A percentile compares a stretch with the other conserved stretches of the same genome.
These are phyloP conservation scores for Veloboletus limbatus DNA, from an alignment of 1,284 basidiomycete genomes.

Conservation along the genomic window DNA sequence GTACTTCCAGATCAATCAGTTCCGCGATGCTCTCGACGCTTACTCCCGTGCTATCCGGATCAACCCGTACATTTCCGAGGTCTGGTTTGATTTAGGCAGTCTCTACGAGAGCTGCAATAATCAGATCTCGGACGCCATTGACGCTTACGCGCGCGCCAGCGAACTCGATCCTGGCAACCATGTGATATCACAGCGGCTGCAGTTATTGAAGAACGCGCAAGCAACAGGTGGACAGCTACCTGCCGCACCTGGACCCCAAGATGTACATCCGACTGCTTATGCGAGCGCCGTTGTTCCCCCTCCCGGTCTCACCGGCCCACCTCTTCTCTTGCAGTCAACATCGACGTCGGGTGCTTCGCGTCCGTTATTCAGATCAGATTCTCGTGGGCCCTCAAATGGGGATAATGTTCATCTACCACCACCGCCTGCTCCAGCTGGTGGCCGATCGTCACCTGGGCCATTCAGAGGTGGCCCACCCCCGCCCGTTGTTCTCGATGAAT, in stretches of 20 bases:
- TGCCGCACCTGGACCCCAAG: slow-evolving; percentile 85
- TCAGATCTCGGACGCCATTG: slow-evolving; percentile 97
- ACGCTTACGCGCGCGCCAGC: slow-evolving; percentile 91
- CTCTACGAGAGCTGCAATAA: slow-evolving; percentile 99
- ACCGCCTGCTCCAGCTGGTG: slow-evolving; percentile 47
- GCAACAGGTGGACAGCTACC: slow-evolving; percentile 76
- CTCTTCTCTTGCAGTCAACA: slow-evolving; percentile 55
- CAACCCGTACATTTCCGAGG: slow-evolving; percentile 98
- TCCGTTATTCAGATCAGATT: slow-evolving; percentile 62
- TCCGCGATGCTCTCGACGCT: slow-evolving; percentile 95
- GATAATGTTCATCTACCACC: slow-evolving; percentile 58
- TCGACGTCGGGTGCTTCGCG: slow-evolving; percentile 36
- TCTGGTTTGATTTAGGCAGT: slow-evolving; percentile 98
- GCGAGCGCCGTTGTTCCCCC: slow-evolving; percentile 67
- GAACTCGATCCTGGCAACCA: slow-evolving; percentile 85
- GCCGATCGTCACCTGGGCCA: slow-evolving; percentile 58
- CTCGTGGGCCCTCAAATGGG: slow-evolving; percentile 50
- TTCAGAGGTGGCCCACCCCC: slow-evolving; percentile 78
- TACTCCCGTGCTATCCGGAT: slow-evolving; percentile 98
- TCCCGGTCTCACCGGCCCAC: slow-evolving; percentile 59
- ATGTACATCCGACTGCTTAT: slow-evolving; percentile 94
- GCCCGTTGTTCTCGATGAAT: slow-evolving; percentile 71
- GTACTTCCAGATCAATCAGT: slow-evolving; percentile 99
- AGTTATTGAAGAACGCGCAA: slow-evolving; percentile 78
- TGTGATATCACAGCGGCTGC: slow-evolving; percentile 75